Evolutionary conservation across 2,329 filamentous ascomycete genomes (phyloP).

Genomic region (Emericellopsis atlantica): DNA sequence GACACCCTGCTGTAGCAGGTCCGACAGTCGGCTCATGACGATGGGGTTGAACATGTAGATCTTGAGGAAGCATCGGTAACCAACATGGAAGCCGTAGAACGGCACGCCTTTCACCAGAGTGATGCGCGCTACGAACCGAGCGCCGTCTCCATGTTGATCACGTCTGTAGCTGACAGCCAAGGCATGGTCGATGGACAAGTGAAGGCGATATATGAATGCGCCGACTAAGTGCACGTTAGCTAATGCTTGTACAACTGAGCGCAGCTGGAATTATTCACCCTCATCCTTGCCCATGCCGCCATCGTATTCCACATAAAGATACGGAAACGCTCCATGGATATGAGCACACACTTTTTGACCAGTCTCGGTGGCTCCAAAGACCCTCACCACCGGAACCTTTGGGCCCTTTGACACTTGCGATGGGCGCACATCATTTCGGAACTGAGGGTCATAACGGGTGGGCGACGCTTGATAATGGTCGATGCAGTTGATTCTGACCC

Average conservation of each 20-base stretch:
- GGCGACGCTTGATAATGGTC: conserved; percentile 83
- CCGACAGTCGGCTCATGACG: conserved; percentile 76
- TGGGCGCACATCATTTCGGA: conserved; percentile 51
- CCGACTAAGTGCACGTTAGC: conserved; percentile 38
- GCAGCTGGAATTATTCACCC: conserved; percentile 32
- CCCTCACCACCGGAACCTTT: conserved; percentile 72
- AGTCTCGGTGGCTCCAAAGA: conserved; percentile 87
- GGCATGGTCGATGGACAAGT: conserved; percentile 82
- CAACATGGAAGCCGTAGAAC: conserved; percentile 92
- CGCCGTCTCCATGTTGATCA: conserved; percentile 54
- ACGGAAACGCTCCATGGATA: conserved; percentile 90
- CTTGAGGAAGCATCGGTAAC: conserved; percentile 84
- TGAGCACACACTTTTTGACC: conserved; percentile 95
- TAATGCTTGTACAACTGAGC: conserved; percentile 4
- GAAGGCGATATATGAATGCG: conserved; percentile 63
- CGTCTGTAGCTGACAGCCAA: conserved; percentile 74
- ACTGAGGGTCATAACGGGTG: conserved; percentile 66
- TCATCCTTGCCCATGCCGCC: conserved; percentile 54
- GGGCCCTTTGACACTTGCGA: conserved; percentile 50
- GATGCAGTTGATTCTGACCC: conserved; percentile 87
- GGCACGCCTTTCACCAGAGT: conserved; percentile 86
- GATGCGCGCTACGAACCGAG: conserved; percentile 74
- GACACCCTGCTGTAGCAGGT: conserved; percentile 77
- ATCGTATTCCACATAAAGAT: conserved; percentile 81
- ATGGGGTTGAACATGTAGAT: conserved; percentile 85